A percentile compares a stretch with the other conserved stretches of the same genome.
These are phyloP conservation scores for Fusarium phyllophilum DNA, from an alignment of 2,329 filamentous ascomycete species.

Conservation along the genomic window DNA sequence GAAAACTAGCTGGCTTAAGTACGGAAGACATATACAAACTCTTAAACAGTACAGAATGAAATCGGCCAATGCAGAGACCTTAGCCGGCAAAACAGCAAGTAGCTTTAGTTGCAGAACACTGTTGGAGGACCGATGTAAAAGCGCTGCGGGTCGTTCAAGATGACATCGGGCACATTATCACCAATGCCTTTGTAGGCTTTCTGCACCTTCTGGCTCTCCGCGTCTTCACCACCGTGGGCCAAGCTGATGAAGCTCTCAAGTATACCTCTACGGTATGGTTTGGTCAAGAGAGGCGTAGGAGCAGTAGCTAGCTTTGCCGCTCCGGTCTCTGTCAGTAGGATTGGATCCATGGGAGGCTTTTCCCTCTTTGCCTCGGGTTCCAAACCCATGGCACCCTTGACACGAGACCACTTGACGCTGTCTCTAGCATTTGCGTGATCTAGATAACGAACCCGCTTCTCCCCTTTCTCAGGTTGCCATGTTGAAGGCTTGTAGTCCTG, in stretches of 20 bases:
- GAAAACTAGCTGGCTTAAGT: neutral
- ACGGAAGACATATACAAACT: rapidly evolving
- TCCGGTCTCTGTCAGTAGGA: neutral
- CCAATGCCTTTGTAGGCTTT: rapidly evolving
- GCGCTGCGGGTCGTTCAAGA: neutral
- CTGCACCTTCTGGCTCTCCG: neutral
- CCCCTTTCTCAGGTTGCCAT: neutral
- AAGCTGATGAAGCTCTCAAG: rapidly evolving
- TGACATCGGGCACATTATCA: neutral
- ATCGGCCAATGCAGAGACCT: rapidly evolving
- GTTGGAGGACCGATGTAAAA: neutral
- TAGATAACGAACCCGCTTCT: neutral
- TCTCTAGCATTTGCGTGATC: neutral
- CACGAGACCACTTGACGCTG: neutral
- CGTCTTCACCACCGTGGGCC: neutral
- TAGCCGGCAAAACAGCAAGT: rapidly evolving
- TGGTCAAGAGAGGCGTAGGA: rapidly evolving
- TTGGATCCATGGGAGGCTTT: neutral
- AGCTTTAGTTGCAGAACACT: neutral
- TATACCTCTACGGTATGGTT: neutral
- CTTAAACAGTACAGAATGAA: neutral
- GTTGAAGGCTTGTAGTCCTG: rapidly evolving
- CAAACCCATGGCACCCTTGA: neutral
- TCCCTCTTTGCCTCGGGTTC: neutral
- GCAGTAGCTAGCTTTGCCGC: neutral